phyloP scores from a whole-genome alignment of 176 grass and related monocot genomes.

The Juncus effusus region DNA sequence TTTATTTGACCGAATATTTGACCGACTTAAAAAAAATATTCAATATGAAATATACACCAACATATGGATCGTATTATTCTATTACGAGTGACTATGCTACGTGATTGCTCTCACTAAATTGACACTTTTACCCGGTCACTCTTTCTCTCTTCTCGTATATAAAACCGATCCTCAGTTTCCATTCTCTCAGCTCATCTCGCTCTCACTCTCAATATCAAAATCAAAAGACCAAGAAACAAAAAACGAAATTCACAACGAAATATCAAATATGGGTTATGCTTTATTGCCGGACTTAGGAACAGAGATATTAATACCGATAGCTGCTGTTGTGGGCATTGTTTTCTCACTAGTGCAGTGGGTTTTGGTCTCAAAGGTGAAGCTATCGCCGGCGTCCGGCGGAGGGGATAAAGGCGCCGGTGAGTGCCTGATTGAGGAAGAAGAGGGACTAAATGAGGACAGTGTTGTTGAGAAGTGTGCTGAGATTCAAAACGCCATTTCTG shows the following conservation, averaged over 20 bases:
- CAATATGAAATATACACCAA: too few relatives aligned
- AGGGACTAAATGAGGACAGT: slow-evolving; percentile 88
- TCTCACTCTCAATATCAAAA: neutral
- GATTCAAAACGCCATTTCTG: slow-evolving; percentile 76
- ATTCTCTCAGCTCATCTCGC: neutral
- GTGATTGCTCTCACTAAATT: too few relatives aligned
- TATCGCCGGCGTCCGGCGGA: slow-evolving; percentile 41
- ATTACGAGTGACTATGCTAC: too few relatives aligned
- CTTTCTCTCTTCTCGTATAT: neutral
- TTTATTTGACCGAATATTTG: too few relatives aligned
- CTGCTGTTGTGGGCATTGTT: slow-evolving; percentile 51
- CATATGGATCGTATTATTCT: too few relatives aligned
- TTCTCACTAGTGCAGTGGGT: slow-evolving; percentile 78
- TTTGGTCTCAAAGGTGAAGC: slow-evolving; percentile 59
- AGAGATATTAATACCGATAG: slow-evolving; percentile 64
- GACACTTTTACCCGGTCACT: too few relatives aligned
- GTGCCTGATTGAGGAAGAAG: slow-evolving; percentile 87
- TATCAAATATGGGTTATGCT: slow-evolving; percentile 37
- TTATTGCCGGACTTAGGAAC: slow-evolving; percentile 52
- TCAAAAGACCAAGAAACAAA: too few relatives aligned
- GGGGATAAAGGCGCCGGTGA: slow-evolving; percentile 55
- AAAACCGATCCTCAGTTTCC: neutral
- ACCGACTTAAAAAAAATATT: too few relatives aligned
- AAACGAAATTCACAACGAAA: slow-evolving; percentile 26
- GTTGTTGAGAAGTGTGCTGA: slow-evolving; percentile 83